Base-by-base conservation (phyloP, 345 rosid genomes). In the Cardamine resedifolia region DNA sequence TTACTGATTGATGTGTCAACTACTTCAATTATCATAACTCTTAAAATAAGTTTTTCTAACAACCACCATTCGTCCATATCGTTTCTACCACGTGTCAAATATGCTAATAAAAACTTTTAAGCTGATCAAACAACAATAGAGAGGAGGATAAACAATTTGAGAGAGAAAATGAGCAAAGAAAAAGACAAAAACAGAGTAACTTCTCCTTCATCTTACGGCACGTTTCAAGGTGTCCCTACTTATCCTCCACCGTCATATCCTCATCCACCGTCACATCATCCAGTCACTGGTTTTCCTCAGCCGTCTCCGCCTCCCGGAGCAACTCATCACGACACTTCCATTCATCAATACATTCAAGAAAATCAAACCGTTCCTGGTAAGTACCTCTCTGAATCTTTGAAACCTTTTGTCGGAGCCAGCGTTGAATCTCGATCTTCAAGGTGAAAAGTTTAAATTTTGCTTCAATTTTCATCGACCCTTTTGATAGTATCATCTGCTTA, bases 181-280 rank as follows among this genome's bases (percentile, higher is more conserved):
- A 79, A 64, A 16, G 81, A 80, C 55, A 80, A 71, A 55, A 67
- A 48, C 81, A 76, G 81, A 76, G 79, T 15, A 27, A 66, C 63
- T 64, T 28, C 84, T 76, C 51, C 72, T 59, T 18, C 96, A 80
- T 51, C 45, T 26, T 93, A 93, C 75, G 98, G 97, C 41, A 93
- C 98, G 27, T 90, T 93, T 81, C 97, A 89, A 79, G 97, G 97
- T 59, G 92, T 86, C 31, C 87, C 96, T 36, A 89, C 84, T 71
- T 89, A 87, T 70, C 97, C 96, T 15, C 79, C 74, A 8, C 67
- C 73, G 34, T n/a, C 58, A 9, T 47, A 44, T 9, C 79, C 55
- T 45, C 92, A 28, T 58, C 77, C 71, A 0, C 72, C 65, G 36
- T 11, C 20, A 3, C 74, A 68, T 5, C 77, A 24, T 12, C 84